Evolutionary conservation across 192 early-diverging fungal species (phyloP).

Genomic region (Coemansia sp.): DNA sequence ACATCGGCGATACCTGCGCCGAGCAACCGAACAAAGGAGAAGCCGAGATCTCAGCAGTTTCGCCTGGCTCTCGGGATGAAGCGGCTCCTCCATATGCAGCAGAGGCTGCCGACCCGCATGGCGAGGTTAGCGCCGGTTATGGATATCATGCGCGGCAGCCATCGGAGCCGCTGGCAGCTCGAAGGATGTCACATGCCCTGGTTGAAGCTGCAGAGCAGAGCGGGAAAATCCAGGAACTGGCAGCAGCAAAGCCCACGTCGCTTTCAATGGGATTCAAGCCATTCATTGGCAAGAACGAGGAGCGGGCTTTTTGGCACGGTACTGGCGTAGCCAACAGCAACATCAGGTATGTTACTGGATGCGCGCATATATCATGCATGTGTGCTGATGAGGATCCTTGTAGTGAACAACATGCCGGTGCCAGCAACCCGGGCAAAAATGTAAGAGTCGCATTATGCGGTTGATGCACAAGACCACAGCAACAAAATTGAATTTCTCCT

Average conservation of each 20-base stretch:
- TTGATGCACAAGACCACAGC: too few relatives aligned
- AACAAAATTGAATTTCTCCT: too few relatives aligned
- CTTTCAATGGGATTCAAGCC: conserved; percentile 45
- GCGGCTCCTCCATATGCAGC: too few relatives aligned
- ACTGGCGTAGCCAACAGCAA: conserved; percentile 2
- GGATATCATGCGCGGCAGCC: too few relatives aligned
- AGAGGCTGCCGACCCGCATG: too few relatives aligned
- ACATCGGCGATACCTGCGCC: neutral
- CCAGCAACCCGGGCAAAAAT: neutral
- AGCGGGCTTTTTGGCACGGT: conserved; percentile 11
- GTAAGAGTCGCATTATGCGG: neutral
- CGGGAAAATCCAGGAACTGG: neutral
- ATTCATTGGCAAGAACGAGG: conserved; percentile 35
- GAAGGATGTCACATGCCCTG: conserved; percentile 12
- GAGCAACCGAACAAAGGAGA: neutral
- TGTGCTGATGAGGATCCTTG: neutral
- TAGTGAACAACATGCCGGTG: neutral
- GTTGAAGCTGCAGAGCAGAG: conserved; percentile 14
- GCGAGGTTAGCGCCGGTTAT: too few relatives aligned
- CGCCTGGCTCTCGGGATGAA: too few relatives aligned
- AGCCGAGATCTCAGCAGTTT: too few relatives aligned
- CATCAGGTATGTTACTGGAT: conserved; percentile 6
- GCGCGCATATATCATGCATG: neutral
- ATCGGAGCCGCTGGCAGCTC: neutral
- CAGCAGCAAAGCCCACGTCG: conserved; percentile 5